Evolutionary conservation across 164 flowering plant genomes (phyloP).

Genomic region (Pachysandra terminalis): DNA sequence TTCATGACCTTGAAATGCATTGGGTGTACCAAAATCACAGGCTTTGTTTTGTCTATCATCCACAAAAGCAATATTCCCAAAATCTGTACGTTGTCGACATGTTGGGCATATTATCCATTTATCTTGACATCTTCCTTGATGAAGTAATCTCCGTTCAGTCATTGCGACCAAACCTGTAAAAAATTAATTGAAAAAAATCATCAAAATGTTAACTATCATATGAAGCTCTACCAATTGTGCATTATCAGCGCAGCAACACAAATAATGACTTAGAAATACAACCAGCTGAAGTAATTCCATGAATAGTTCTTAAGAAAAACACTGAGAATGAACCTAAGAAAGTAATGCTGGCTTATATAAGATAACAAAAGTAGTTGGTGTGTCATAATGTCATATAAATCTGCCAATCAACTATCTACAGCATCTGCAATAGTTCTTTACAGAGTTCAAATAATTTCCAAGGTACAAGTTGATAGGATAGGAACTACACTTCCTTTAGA

Average conservation of each 20-base stretch:
- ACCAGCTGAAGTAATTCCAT: neutral
- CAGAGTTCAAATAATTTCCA: neutral
- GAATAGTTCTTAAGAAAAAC: neutral
- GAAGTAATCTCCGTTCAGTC: conserved; percentile 44
- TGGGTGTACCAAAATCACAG: conserved; percentile 25
- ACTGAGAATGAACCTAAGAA: neutral
- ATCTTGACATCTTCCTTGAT: conserved; percentile 35
- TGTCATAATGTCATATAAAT: too few species aligned
- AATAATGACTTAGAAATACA: conserved; percentile 11
- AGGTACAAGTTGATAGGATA: neutral
- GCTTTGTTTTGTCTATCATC: conserved; percentile 47
- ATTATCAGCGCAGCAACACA: conserved; percentile 30
- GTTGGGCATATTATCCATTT: conserved; percentile 91
- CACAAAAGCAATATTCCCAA: conserved; percentile 72
- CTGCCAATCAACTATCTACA: too few species aligned
- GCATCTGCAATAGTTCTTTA: too few species aligned
- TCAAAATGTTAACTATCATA: neutral
- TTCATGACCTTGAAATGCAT: conserved; percentile 26
- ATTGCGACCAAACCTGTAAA: conserved; percentile 76
- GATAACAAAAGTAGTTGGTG: too few species aligned
- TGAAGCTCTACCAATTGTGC: neutral
- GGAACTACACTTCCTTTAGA: neutral
- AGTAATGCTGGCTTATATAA: neutral
- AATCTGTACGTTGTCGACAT: conserved; percentile 78
- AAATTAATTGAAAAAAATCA: conserved; percentile 26